These are phyloP conservation scores for Coleophoma cylindrospora DNA, from an alignment of 2,329 filamentous ascomycete species.

Conservation along the genomic window DNA sequence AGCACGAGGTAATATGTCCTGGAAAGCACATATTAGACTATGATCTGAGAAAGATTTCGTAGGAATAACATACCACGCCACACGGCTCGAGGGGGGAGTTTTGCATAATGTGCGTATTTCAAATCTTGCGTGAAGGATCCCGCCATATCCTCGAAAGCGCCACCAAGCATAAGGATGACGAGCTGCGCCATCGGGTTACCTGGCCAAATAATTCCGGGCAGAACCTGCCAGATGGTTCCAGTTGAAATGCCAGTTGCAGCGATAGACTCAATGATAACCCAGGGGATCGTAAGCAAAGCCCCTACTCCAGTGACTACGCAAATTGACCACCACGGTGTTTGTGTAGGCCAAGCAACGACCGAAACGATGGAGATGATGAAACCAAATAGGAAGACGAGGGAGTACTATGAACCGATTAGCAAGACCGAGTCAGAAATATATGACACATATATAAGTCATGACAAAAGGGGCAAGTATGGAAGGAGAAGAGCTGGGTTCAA, in stretches of 20 bases:
- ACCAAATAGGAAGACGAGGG: conserved; percentile 26
- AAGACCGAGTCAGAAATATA: too few relatives aligned
- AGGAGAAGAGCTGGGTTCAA: too few relatives aligned
- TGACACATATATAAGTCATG: too few relatives aligned
- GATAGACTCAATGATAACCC: conserved; percentile 41
- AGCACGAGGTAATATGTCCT: too few relatives aligned
- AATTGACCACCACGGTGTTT: conserved; percentile 44
- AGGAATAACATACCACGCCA: conserved; percentile 19
- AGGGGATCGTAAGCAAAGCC: conserved; percentile 38
- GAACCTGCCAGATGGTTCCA: too few relatives aligned
- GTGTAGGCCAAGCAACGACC: conserved; percentile 34
- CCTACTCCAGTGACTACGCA: conserved; percentile 42
- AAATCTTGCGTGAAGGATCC: conserved; percentile 24
- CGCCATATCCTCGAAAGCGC: conserved; percentile 15
- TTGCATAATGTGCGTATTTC: conserved; percentile 30
- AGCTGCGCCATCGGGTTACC: too few relatives aligned
- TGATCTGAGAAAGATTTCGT: too few relatives aligned
- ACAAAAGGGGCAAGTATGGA: too few relatives aligned
- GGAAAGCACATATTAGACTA: too few relatives aligned
- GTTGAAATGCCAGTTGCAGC: conserved; percentile 37
- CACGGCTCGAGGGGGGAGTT: conserved; percentile 28
- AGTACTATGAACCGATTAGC: too few relatives aligned
- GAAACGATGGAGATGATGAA: conserved; percentile 34
- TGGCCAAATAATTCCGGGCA: too few relatives aligned
- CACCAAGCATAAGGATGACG: conserved; percentile 11